These are phyloP conservation scores for Pythium grandisporangium DNA, from an alignment of 352 stramenopile species.

Conservation along the genomic window DNA sequence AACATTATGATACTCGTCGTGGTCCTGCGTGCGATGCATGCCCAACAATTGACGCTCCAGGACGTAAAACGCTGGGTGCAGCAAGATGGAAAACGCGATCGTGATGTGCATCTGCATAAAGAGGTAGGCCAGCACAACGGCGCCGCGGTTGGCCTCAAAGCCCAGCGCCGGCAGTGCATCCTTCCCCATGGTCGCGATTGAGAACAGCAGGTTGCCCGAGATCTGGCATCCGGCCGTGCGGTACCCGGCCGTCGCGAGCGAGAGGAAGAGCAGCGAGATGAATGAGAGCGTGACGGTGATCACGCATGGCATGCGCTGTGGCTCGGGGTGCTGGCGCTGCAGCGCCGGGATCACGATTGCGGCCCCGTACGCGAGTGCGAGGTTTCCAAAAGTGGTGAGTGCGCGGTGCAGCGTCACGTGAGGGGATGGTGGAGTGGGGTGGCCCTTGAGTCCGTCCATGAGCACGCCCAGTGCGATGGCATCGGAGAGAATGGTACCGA, in stretches of 20 bases:
- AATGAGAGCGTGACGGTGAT: conserved; percentile 19
- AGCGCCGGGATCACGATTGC: conserved; percentile 26
- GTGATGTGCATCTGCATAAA: conserved; percentile 40
- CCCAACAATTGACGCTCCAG: conserved; percentile 17
- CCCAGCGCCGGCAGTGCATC: conserved; percentile 7
- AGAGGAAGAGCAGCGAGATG: conserved; percentile 20
- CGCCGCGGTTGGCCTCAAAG: conserved; percentile 12
- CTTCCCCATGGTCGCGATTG: conserved; percentile 6
- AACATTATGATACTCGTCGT: not conserved
- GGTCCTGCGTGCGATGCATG: conserved; percentile 7
- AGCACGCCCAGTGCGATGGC: conserved; percentile 15
- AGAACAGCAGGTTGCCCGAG: conserved; percentile 27
- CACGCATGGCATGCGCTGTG: conserved; percentile 23
- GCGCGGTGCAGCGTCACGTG: conserved; percentile 18
- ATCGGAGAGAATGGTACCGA: conserved; percentile 23
- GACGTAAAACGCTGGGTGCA: conserved; percentile 20
- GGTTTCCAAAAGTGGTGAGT: conserved; percentile 22
- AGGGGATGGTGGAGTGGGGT: conserved; percentile 6
- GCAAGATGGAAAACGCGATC: conserved; percentile 22
- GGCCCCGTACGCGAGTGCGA: conserved; percentile 28
- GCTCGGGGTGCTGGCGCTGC: conserved; percentile 21
- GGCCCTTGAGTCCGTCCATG: conserved; percentile 13
- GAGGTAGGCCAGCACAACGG: conserved; percentile 20
- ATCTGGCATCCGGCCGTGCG: conserved; percentile 21
- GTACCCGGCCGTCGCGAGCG: conserved; percentile 17